A percentile compares a stretch with the other conserved stretches of the same genome.
Conservation (phyloP, 2,329 filamentous ascomycete species). For the Exserohilum turcica region DNA sequence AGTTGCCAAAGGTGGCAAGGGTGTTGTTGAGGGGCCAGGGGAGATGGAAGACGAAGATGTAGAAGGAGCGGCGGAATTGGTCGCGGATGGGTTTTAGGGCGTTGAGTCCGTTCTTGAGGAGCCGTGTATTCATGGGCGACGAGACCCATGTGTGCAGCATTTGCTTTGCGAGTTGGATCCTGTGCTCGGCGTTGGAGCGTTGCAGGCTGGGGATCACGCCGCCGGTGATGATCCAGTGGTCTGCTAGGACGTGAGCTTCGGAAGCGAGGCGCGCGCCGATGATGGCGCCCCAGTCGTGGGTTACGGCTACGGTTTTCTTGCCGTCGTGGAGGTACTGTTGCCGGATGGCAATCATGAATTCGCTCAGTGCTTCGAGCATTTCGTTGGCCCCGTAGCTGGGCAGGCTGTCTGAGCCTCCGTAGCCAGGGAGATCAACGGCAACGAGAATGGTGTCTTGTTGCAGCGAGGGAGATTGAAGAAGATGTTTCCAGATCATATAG, state of each 20-base stretch:
- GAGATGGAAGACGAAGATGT: slow-evolving; percentile 61
- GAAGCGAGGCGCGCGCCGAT: slow-evolving; percentile 61
- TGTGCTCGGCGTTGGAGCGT: slow-evolving; percentile 51
- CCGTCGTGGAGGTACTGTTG: slow-evolving; percentile 47
- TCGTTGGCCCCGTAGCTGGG: slow-evolving; percentile 56
- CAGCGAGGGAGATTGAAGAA: slow-evolving; percentile 51
- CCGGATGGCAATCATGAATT: slow-evolving; percentile 59
- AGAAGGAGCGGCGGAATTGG: slow-evolving; percentile 58
- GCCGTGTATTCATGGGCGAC: slow-evolving; percentile 52
- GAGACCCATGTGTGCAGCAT: slow-evolving; percentile 57
- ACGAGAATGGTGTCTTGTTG: slow-evolving; percentile 53
- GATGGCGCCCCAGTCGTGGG: slow-evolving; percentile 62
- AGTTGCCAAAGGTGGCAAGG: slow-evolving; percentile 57
- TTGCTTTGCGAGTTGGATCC: slow-evolving; percentile 51
- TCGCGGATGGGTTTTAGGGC: slow-evolving; percentile 55
- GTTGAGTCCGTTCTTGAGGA: slow-evolving; percentile 52
- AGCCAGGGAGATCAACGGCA: slow-evolving; percentile 64
- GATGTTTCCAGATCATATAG: slow-evolving; percentile 59
- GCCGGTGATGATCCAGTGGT: slow-evolving; percentile 61
- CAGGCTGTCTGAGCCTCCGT: slow-evolving; percentile 62
- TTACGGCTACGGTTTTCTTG: slow-evolving; percentile 53
- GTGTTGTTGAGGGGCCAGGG: slow-evolving; percentile 53
- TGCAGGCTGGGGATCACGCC: slow-evolving; percentile 54
- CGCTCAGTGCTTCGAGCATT: slow-evolving; percentile 59
- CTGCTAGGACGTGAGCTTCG: slow-evolving; percentile 61